Evolutionary conservation across 768 basidiomycete genomes (phyloP), one percentile per base, ranked within the genome.

Genomic region (Coprinopsis sp.): DNA sequence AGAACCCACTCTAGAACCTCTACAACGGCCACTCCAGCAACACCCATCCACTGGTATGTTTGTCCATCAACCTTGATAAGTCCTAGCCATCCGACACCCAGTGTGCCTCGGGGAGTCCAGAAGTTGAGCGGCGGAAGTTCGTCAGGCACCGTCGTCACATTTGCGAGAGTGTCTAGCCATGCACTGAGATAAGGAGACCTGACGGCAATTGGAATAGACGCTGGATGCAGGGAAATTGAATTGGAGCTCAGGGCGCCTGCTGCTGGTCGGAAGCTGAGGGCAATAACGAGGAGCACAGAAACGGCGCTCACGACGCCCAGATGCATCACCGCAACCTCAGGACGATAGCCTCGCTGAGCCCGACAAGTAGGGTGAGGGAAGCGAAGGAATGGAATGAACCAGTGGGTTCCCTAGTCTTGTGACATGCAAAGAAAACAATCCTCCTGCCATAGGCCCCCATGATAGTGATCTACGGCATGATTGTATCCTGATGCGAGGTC

Each of bases 41-140:
- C 39, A 12, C 78, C 78, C 1, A 79, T 60, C 63, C 72, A 75
- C 38, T 57, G 64, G 53, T 73, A 79, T 1, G 69, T 44, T 21
- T 54, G 52, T 4, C 66, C 67, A 51, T 79, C 76, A 6, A 79
- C 73, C 37, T 67, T 70, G 51, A 76, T 59, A 40, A 65, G 74
- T 4, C 74, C 75, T 6, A 67, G 66, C 76, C 77, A 79, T 27
- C 74, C 77, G 4, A 76, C 56, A 18, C 57, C 68, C 75, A 78
- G 36, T 14, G 18, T 19, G 12, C 14, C n/a, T n/a, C n/a, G n/a
- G n/a, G n/a, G 13, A 30, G 21, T 4, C 38, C 38, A 39, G 11
- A 23, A 21, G 38, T 39, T 25, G 22, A 39, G n/a, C n/a, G n/a
- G n/a, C 16, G 21, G 14, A 8, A 7, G 10, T 8, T 7, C 16